Base-by-base conservation (phyloP, 129 eudicot genomes). In the Ambrosia trifida region DNA sequence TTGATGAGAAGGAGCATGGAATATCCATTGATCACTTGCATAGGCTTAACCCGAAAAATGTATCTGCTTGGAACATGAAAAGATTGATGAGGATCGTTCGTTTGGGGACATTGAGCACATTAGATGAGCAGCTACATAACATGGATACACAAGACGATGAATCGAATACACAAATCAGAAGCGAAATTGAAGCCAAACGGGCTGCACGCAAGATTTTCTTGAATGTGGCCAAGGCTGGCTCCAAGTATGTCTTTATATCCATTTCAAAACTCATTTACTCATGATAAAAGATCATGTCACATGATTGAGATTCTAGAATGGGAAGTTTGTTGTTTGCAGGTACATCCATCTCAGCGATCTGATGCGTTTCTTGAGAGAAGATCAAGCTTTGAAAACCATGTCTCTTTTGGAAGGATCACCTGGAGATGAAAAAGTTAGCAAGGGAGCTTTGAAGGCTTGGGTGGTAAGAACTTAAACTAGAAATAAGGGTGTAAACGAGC, bases 51-150 rank as follows among this genome's bases (percentile, higher is more conserved):
- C 91, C 86, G 3, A 85, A 87, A 75, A 93, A 93, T 72, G 74
- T 93, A 7, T 93, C 98, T 0, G 98, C 98, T 2, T 93, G 98
- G 98, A 93, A 83, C 70, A 93, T 93, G 96, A 89, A 87, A 76
- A 87, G 98, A 61, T 76, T 93, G 88, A 83, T 93, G 72, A 87
- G 80, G 4, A 81, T 87, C 9, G 95, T 87, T 2, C 84, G 93
- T 20, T 68, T 82, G 57, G 96, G 96, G 33, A 73, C 81, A 13
- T 41, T 93, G 50, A 76, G 90, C 31, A 93, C 98, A 11, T 59
- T 93, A 77, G 96, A 93, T 69, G 98, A 93, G 72, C 92, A 79
- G 40, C 78, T 89, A 46, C 76, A 59, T 36, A 76, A 70, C 57
- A 44, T 75, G 32, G 83, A 69, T 64, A 46, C 80, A 43, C 66